Base-by-base conservation (phyloP, 495 filamentous ascomycete genomes). In the Xylaria castorea region DNA sequence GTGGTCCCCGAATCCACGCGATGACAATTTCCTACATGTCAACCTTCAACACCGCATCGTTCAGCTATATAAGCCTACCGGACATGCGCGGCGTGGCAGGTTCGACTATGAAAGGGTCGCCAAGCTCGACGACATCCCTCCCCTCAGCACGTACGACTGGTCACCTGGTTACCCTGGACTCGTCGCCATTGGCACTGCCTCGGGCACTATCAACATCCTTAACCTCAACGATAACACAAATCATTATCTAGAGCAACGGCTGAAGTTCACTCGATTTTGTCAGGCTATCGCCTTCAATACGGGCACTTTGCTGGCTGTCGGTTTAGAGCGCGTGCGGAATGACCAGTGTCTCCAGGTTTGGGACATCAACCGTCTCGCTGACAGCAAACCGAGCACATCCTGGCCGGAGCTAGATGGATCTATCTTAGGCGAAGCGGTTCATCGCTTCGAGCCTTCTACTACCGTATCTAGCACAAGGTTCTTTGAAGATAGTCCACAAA, bases 131-230 rank as follows among this genome's bases (percentile, higher is more conserved):
- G 93, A 94, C 75, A 88, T 98, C 22, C 94, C 94, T n/a, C 85
- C 89, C 9, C 91, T 97, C 77, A 94, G 91, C 64, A 94, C 95
- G 36, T 98, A 97, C 82, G 96, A 98, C 83, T 98, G 97, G 96
- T 97, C 97, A 0, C 91, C 93, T 12, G 85, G 87, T 22, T 79
- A 83, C 32, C 81, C 80, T 61, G 91, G 91, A 62, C 85, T 98
- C 53, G 89, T 98, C 53, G 94, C 92, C 36, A 89, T 98, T 20
- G 96, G 96, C 36, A 92, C 93, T 74, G 88, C 90, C 14, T 93
- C 92, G 63, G 97, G 96, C 40, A 91, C 96, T 74, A 92, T 94
- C 71, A 92, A 91, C 61, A 87, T 99, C 32, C 80, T 98, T 71
- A 89, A 92, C 62, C 87, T 98, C 61, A 89, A 93, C 74, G 87